Conservation (phyloP, 108 stramenopile genomes). For the Nannochloropsis oceanica region DNA sequence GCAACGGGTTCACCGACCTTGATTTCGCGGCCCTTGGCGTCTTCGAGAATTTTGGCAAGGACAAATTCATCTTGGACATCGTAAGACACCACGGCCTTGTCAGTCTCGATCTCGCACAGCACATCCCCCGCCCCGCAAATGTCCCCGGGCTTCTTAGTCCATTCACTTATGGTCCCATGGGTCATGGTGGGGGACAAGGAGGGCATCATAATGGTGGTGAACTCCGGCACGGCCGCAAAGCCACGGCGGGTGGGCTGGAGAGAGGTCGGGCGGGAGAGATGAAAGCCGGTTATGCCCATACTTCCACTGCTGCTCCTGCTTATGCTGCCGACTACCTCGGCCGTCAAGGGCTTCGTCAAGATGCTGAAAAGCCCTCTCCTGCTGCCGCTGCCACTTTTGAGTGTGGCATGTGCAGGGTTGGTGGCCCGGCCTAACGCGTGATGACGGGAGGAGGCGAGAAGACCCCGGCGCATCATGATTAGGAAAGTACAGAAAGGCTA, state of each 20-base stretch:
- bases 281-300: too few species aligned
- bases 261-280: too few species aligned
- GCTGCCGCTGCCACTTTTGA: neutral
- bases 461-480: neutral
- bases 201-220: neutral
- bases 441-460: neutral
- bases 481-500: too few species aligned
- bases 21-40: conserved; percentile 49
- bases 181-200: conserved; percentile 63
- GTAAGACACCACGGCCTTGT: conserved; percentile 94
- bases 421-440: neutral
- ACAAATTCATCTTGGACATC: conserved; percentile 93
- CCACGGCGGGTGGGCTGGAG: neutral
- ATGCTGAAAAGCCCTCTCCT: neutral
- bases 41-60: conserved; percentile 76
- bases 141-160: conserved; percentile 66
- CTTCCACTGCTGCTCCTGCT: too few species aligned
- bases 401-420: neutral
- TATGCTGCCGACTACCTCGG: too few species aligned
- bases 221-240: neutral
- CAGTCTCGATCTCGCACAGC: conserved; percentile 87
- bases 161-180: conserved; percentile 61
- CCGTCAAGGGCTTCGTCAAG: too few species aligned
- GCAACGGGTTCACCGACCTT: conserved; percentile 32
- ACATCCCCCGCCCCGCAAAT: conserved; percentile 67